These are phyloP conservation scores for Chaetomium sp. DNA, from an alignment of 2,329 filamentous ascomycete species.

Conservation along the genomic window DNA sequence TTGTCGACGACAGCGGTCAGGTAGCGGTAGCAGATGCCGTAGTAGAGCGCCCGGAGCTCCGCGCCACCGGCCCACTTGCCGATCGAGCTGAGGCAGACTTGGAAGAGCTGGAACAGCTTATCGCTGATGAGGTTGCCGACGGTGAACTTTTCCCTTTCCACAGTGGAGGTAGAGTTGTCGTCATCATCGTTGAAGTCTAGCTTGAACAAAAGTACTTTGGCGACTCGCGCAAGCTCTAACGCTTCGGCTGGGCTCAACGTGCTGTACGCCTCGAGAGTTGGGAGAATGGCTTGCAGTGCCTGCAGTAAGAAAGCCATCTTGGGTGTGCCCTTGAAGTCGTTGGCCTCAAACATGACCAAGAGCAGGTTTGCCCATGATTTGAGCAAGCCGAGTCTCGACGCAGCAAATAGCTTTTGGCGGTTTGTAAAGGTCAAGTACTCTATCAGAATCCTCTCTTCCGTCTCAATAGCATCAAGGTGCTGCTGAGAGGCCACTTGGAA, in stretches of 20 bases:
- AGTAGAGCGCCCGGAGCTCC: slow-evolving; percentile 79
- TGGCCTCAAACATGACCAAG: slow-evolving; percentile 78
- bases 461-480: slow-evolving; percentile 54
- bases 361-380: slow-evolving; percentile 83
- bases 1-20: slow-evolving; percentile 68
- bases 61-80: slow-evolving; percentile 71
- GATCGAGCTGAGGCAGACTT: slow-evolving; percentile 79
- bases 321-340: slow-evolving; percentile 72
- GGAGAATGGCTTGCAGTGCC: slow-evolving; percentile 81
- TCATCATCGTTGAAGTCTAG: slow-evolving; percentile 58
- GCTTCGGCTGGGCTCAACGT: slow-evolving; percentile 70
- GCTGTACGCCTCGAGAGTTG: slow-evolving; percentile 79
- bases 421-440: slow-evolving; percentile 66
- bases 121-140: slow-evolving; percentile 68
- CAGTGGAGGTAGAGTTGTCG: slow-evolving; percentile 37
- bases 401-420: slow-evolving; percentile 59
- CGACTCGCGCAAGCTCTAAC: slow-evolving; percentile 74
- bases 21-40: slow-evolving; percentile 88
- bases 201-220: slow-evolving; percentile 70
- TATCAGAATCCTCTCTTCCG: slow-evolving; percentile 62
- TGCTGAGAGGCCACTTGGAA: slow-evolving; percentile 54
- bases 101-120: slow-evolving; percentile 88
- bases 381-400: slow-evolving; percentile 67
- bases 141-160: slow-evolving; percentile 46
- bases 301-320: slow-evolving; percentile 81